phyloP scores from a whole-genome alignment of 208 protist genomes.

The Vickermania ingenoplastis region DNA sequence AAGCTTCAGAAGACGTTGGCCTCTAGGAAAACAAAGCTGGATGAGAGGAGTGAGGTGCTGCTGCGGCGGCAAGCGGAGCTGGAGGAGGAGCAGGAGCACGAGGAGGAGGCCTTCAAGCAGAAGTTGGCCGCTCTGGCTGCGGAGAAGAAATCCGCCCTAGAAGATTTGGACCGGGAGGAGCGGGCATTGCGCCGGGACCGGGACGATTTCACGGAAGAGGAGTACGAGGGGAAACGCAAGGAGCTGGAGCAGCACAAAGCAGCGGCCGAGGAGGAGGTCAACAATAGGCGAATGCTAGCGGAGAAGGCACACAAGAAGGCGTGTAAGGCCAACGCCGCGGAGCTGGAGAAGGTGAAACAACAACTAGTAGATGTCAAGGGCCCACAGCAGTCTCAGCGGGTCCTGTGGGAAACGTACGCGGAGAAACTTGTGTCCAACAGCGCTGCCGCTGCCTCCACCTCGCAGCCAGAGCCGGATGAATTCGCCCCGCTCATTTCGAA shows the following conservation, averaged over 20 bases:
- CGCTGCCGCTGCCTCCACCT: not conserved
- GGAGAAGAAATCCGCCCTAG: conserved; percentile 18
- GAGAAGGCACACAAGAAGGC: conserved; percentile 23
- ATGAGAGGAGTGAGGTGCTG: conserved; percentile 29
- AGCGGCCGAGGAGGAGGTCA: conserved; percentile 26
- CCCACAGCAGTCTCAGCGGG: conserved; percentile 17
- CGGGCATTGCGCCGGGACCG: conserved; percentile 19
- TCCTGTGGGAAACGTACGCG: conserved; percentile 1
- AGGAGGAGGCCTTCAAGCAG: conserved; percentile 9
- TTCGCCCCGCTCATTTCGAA: conserved; percentile 33
- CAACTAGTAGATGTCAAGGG: conserved; percentile 37
- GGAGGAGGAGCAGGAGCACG: conserved; percentile 21
- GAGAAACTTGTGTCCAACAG: not conserved
- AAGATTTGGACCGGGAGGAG: conserved; percentile 31
- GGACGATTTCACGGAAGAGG: conserved; percentile 25
- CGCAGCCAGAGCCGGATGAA: not conserved
- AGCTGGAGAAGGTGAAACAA: conserved; percentile 57
- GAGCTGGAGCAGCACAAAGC: conserved; percentile 25
- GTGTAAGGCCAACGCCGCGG: conserved; percentile 40
- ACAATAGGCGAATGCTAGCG: conserved; percentile 13
- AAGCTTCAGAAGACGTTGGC: conserved; percentile 48
- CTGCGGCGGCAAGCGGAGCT: conserved; percentile 23
- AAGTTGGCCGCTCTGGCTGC: not conserved
- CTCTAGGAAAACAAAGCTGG: conserved; percentile 32
- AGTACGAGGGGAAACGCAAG: conserved; percentile 22